Percentiles rank a stretch among this genome's conserved stretches.
These are phyloP conservation scores for Pyronema omphalodes DNA, from an alignment of 495 filamentous ascomycete genomes.

Conservation along the genomic window DNA sequence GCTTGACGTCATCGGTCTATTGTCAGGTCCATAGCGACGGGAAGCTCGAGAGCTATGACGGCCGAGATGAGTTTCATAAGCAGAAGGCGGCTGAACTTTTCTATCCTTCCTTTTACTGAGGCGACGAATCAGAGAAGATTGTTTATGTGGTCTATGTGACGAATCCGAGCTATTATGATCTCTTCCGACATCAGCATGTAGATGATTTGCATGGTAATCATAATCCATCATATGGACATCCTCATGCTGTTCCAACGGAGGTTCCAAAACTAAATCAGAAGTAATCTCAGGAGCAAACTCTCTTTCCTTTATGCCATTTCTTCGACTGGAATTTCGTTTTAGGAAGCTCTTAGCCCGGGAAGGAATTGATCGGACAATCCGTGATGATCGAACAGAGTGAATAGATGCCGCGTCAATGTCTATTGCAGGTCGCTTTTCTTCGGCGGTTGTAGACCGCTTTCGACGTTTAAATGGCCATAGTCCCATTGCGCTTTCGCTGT, in stretches of 20 bases:
- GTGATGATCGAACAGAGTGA: no score
- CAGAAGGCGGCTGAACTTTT: constrained; percentile 8
- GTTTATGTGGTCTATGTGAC: constrained; percentile 21
- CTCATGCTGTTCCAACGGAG: no score
- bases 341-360: no score
- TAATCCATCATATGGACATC: no score
- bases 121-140: constrained; percentile 15
- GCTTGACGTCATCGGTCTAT: not conserved
- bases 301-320: no score
- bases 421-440: constrained; percentile 12
- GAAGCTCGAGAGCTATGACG: not conserved
- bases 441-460: constrained; percentile 18
- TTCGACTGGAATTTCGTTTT: no score
- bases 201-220: no score
- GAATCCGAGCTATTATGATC: constrained; percentile 15
- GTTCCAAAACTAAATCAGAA: no score
- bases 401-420: constrained; percentile 5
- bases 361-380: no score
- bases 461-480: constrained; percentile 23
- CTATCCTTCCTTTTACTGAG: constrained; percentile 15
- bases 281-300: no score
- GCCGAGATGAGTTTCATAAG: constrained; percentile 18
- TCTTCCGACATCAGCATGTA: not conserved
- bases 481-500: constrained; percentile 7
- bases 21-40: not conserved